phyloP scores from a whole-genome alignment of 148 eudicot genomes.

The Mesembryanthemum crystallinum region DNA sequence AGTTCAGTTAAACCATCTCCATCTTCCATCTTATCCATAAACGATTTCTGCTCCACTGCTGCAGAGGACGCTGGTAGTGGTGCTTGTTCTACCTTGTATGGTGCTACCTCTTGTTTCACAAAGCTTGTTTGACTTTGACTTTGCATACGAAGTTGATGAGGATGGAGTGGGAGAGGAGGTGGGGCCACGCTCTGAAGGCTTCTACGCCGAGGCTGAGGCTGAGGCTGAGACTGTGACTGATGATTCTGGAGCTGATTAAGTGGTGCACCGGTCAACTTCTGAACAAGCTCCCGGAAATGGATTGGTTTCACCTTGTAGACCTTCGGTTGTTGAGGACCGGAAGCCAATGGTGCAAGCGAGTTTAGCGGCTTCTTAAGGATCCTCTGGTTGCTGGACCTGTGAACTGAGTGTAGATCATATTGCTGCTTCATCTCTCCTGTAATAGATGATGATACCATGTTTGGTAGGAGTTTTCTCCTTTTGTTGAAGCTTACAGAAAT shows the following conservation, averaged over 20 bases:
- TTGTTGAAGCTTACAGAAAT: neutral
- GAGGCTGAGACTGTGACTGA: neutral
- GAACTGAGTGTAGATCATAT: conserved; percentile 10
- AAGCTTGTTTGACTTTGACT: neutral
- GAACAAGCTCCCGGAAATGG: conserved; percentile 66
- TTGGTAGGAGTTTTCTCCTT: neutral
- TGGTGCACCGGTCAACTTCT: conserved; percentile 51
- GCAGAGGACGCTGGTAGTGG: neutral
- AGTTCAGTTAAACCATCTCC: conserved; percentile 38
- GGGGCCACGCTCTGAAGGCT: conserved; percentile 40
- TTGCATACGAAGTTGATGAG: conserved; percentile 16
- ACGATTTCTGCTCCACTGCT: conserved; percentile 8
- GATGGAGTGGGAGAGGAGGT: conserved; percentile 37
- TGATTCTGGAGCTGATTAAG: no score
- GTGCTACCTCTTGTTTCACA: conserved; percentile 8
- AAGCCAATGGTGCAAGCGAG: conserved; percentile 15
- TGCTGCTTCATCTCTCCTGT: conserved; percentile 15
- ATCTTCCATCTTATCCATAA: conserved; percentile 4
- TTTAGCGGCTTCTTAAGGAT: conserved; percentile 20
- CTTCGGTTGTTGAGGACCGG: conserved; percentile 38
- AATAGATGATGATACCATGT: conserved; percentile 20
- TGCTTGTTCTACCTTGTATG: conserved; percentile 15
- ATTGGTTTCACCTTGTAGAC: conserved; percentile 59
- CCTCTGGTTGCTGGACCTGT: conserved; percentile 4
- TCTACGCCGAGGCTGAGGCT: neutral